Evolutionary conservation across 352 stramenopile genomes (phyloP), one percentile per base, ranked within the genome.

Genomic region (Halophytophthora polymorphica): DNA sequence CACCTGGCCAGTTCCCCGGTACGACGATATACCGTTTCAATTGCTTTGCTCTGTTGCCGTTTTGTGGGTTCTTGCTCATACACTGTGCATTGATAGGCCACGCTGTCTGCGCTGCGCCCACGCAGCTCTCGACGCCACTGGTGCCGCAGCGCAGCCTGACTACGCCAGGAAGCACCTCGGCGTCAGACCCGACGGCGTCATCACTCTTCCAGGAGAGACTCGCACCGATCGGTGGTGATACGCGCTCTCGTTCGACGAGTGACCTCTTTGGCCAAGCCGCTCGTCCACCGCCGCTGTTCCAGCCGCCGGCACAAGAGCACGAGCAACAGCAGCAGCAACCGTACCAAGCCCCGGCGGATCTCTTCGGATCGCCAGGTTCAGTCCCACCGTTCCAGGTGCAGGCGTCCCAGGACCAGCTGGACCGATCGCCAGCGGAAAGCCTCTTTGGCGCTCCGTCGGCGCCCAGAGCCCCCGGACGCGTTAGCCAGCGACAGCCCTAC

Each of bases 61-160:
- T 3, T 18, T 19, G 12, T 40, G 11, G 17, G 23, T 12, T 56
- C 28, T 40, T 35, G 7, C n/a, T 54, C 15, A 52, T 31, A 3
- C 31, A 14, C 2, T 50, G 50, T 7, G 42, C 11, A 25, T 57
- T 35, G 19, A 14, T 23, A 83, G 75, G 68, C 14, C 56, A 70
- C 37, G 64, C 68, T 1, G 64, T 79, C 29, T 71, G 71, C 14
- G 40, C 69, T 25, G 61, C 68, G 5, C 73, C 71, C 23, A 85
- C 74, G 35, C 77, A 88, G 45, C 49, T 88, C 28, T 72, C 77
- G 3, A 88, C 77, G 17, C 77, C 77, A 6, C 50, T 88, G 2
- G 73, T 84, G 7, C 57, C 67, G 0, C 54, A 69, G 33, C 71
- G 71, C 8, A 59, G 73, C 19, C 37, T 62, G 17, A 69, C 71